Conservation (phyloP, 106 monocot species). For the Agapanthus africanus region DNA sequence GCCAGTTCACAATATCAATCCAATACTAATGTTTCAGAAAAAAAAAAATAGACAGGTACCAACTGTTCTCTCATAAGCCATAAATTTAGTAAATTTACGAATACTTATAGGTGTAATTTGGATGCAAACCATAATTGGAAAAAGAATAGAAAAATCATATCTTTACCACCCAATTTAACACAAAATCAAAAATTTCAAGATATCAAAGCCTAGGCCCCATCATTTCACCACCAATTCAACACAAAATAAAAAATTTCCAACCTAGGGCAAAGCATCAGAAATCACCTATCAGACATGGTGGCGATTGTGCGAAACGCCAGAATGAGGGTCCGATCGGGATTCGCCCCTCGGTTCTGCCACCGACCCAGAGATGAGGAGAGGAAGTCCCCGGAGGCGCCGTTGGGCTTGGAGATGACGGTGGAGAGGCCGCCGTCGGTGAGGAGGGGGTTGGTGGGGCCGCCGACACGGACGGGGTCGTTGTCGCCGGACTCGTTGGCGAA, state of each 20-base stretch:
- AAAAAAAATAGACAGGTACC: too few relatives aligned
- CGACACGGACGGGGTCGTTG: constrained; percentile 26
- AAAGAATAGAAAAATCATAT: too few relatives aligned
- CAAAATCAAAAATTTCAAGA: neutral
- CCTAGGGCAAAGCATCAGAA: neutral
- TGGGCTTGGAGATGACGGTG: constrained; percentile 24
- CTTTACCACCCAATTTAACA: neutral
- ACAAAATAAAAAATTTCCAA: neutral
- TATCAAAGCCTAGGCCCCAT: neutral
- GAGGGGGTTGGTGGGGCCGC: constrained; percentile 21
- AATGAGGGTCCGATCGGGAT: constrained; percentile 15
- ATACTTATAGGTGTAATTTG: too few relatives aligned
- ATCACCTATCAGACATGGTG: constrained; percentile 18
- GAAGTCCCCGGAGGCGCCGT: constrained; percentile 13
- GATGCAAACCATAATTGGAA: too few relatives aligned
- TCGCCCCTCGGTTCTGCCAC: constrained; percentile 20
- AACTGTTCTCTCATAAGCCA: too few relatives aligned
- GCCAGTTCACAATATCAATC: neutral
- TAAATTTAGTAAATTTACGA: neutral
- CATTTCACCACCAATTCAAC: neutral
- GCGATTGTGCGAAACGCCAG: constrained; percentile 17
- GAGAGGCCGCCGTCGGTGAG: constrained; percentile 23
- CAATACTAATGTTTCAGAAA: too few relatives aligned
- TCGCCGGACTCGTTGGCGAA: constrained; percentile 25
- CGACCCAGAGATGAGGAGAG: constrained; percentile 13